phyloP scores from a whole-genome alignment of 345 rosid genomes.

The Citrus cavaleriei region DNA sequence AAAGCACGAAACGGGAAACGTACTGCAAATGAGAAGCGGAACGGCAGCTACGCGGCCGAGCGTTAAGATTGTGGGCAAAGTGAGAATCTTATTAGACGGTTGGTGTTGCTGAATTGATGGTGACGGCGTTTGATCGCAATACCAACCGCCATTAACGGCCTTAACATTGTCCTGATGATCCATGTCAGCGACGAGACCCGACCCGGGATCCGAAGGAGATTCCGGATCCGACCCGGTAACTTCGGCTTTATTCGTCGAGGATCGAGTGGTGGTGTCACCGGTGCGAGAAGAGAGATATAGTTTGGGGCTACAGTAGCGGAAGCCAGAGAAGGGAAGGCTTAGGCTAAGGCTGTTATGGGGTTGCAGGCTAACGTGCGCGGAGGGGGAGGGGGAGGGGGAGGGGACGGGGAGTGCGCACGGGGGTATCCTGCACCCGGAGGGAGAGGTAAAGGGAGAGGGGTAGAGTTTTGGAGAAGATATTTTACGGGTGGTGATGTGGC shows the following conservation, averaged over 20 bases:
- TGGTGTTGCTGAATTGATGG: slow-evolving; percentile 32
- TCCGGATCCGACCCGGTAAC: slow-evolving; percentile 10
- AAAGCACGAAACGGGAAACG: slow-evolving; percentile 7
- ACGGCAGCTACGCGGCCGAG: slow-evolving; percentile 95
- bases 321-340: not conserved
- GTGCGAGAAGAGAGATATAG: slow-evolving; percentile 9
- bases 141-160: slow-evolving; percentile 23
- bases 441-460: not conserved
- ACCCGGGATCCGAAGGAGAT: slow-evolving; percentile 12
- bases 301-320: slow-evolving; percentile 12
- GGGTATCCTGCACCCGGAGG: slow-evolving; percentile 30
- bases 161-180: slow-evolving; percentile 42
- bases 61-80: slow-evolving; percentile 87
- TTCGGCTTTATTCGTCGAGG: slow-evolving; percentile 21
- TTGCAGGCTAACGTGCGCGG: slow-evolving; percentile 34
- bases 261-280: not conserved
- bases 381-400: not conserved
- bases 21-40: slow-evolving; percentile 79
- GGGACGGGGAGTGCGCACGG: not conserved
- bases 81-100: slow-evolving; percentile 54
- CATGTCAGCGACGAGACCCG: slow-evolving; percentile 42
- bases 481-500: slow-evolving; percentile 19
- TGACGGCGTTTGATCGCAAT: slow-evolving; percentile 13
- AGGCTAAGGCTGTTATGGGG: not conserved
- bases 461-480: not conserved